These are phyloP conservation scores for Plasmodium gaboni DNA, from an alignment of 169 alveolate genomes.

Conservation along the genomic window DNA sequence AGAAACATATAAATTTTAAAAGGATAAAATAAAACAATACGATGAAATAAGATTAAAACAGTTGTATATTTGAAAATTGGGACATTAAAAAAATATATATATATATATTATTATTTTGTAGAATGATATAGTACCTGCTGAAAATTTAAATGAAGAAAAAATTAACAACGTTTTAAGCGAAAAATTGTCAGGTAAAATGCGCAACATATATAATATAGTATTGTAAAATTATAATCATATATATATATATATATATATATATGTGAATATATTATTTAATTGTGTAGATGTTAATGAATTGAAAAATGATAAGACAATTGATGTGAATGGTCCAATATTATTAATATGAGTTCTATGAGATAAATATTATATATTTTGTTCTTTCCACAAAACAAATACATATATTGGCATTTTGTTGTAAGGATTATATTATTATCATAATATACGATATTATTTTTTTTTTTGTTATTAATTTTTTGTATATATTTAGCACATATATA, in stretches of 20 bases:
- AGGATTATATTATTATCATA: no score
- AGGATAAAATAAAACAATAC: neutral
- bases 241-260: neutral
- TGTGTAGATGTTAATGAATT: slow-evolving; percentile 10
- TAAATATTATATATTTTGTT: no score
- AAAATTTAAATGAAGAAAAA: slow-evolving; percentile 7
- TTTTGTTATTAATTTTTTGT: no score
- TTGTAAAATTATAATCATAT: no score
- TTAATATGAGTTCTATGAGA: slow-evolving; percentile 9
- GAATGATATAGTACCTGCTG: slow-evolving; percentile 14
- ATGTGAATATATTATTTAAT: neutral
- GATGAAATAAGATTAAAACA: neutral
- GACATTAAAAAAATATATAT: slow-evolving; percentile 1
- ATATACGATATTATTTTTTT: no score
- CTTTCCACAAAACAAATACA: no score
- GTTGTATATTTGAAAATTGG: no score
- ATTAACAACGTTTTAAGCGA: neutral
- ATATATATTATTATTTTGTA: slow-evolving; percentile 7
- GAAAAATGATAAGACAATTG: slow-evolving; percentile 15
- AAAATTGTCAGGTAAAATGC: slow-evolving; percentile 18
- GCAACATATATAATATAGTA: no score
- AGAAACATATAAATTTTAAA: neutral
- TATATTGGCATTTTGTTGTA: no score
- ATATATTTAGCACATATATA: no score
- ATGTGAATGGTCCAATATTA: slow-evolving; percentile 59